Evolutionary conservation across 192 early-diverging fungal species (phyloP).

Genomic region (Rhizophagus clarus): DNA sequence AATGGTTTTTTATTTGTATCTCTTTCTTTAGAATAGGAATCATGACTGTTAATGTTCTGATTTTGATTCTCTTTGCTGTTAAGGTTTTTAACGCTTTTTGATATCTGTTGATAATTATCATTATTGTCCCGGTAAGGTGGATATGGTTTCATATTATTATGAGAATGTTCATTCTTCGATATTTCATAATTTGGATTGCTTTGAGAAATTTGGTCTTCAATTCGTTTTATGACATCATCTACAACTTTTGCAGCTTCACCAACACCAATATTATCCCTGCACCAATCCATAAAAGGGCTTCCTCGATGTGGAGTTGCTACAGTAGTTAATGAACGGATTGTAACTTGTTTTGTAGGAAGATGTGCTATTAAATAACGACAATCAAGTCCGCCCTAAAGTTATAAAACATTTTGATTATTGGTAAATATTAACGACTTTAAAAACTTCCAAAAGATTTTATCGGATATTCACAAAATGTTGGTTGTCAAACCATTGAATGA

Average conservation of each 20-base stretch:
- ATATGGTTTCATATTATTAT: background rate
- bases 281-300: conserved; percentile 93
- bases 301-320: conserved; percentile 95
- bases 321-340: conserved; percentile 82
- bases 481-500: conserved; percentile 80
- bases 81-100: background rate
- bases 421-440: background rate
- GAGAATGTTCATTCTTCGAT: background rate
- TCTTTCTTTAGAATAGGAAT: background rate
- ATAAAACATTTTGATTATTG: conserved; percentile 12
- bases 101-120: background rate
- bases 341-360: conserved; percentile 68
- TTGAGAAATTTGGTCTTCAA: conserved; percentile 20
- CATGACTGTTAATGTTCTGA: background rate
- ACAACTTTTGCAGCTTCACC: conserved; percentile 33
- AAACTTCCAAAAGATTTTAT: background rate
- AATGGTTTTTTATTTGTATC: background rate
- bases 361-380: conserved; percentile 90
- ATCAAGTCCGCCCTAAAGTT: conserved; percentile 83
- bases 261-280: conserved; percentile 83
- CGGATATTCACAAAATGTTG: background rate
- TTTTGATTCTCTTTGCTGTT: background rate
- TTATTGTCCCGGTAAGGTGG: background rate
- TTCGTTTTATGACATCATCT: conserved; percentile 36
- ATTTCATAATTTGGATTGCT: background rate